A percentile compares a stretch with the other conserved stretches of the same genome.
Evolutionary conservation across 2,329 filamentous ascomycete genomes (phyloP).

Genomic region (Ploettnerulaceae sp.): DNA sequence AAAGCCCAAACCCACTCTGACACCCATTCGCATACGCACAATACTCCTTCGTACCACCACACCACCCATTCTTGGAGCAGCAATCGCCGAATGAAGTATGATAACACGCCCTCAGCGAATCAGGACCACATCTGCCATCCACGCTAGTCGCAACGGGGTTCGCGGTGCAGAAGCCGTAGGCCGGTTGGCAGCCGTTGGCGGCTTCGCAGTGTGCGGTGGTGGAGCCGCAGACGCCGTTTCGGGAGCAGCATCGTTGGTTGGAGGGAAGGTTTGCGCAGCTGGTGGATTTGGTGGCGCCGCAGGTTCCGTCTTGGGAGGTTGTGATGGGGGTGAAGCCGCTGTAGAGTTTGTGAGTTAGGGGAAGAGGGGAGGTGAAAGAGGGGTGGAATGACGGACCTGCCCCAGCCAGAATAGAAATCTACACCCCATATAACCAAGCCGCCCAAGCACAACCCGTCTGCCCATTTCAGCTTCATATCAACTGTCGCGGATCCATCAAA

Average conservation of each 20-base stretch:
- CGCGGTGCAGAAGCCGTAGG: conserved; percentile 15
- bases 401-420: conserved; percentile 24
- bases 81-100: conserved; percentile 17
- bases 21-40: conserved; percentile 9
- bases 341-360: not conserved
- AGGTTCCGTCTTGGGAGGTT: not conserved
- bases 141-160: conserved; percentile 1
- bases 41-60: conserved; percentile 15
- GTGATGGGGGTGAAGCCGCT: conserved; percentile 9
- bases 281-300: conserved; percentile 2
- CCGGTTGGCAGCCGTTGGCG: conserved; percentile 17
- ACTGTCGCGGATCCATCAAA: conserved; percentile 39
- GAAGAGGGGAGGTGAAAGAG: too few relatives aligned
- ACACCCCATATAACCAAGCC: conserved; percentile 31
- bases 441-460: conserved; percentile 29
- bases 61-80: conserved; percentile 19
- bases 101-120: conserved; percentile 6
- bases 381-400: conserved; percentile 19
- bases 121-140: conserved; percentile 17
- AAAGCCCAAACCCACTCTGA: conserved; percentile 8
- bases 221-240: conserved; percentile 13
- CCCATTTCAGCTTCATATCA: conserved; percentile 30
- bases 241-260: conserved; percentile 17
- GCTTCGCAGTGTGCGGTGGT: conserved; percentile 12
- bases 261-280: not conserved